Base-by-base conservation (phyloP, 371 early-diverging fungal species). In the Capillidium rhysosporum region DNA sequence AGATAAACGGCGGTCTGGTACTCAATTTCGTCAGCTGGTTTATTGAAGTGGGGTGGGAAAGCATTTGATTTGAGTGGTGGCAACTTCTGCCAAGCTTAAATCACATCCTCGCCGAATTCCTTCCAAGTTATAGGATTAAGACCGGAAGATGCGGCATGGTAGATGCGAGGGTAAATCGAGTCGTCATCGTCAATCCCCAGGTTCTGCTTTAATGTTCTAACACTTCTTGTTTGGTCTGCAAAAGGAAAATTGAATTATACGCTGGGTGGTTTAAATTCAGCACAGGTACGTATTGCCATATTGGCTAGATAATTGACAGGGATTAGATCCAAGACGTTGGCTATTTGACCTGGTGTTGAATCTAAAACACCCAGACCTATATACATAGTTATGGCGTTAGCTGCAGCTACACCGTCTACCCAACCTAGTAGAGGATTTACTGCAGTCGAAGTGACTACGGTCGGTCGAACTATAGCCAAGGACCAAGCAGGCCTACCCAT, bases 391-490 rank as follows among this genome's bases (percentile, higher is more conserved):
- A 62, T 61, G 47, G 57, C 63, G 58, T 74, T 74, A 3, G 71
- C 65, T 16, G 73, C 76, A 26, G 71, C 71, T 5, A 70, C 70
- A n/a, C 75, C 73, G 56, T 78, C 78, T 12, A 77, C 77, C 79
- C 79, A 78, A 25, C 75, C 79, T n/a, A 70, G 65, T 7, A 78
- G 61, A 12, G 79, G 79, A 41, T 76, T 75, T 5, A 39, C 54
- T 7, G 65, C 58, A 51, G 72, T 68, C 1, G 75, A 71, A 12
- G 75, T 72, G 26, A 78, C 67, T 40, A 73, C 69, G 0, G 69
- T 65, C 10, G 69, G 60, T 53, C 76, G 67, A 43, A 75, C 60
- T 38, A 78, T 78, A 18, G 66, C 69, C 20, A 76, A 62, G 12
- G 75, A 73, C 48, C 40, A 52, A 1, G 52, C 52, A 7, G 18